Base-by-base conservation (phyloP, 2,329 filamentous ascomycete species). In the Fonsecaea erecta region DNA sequence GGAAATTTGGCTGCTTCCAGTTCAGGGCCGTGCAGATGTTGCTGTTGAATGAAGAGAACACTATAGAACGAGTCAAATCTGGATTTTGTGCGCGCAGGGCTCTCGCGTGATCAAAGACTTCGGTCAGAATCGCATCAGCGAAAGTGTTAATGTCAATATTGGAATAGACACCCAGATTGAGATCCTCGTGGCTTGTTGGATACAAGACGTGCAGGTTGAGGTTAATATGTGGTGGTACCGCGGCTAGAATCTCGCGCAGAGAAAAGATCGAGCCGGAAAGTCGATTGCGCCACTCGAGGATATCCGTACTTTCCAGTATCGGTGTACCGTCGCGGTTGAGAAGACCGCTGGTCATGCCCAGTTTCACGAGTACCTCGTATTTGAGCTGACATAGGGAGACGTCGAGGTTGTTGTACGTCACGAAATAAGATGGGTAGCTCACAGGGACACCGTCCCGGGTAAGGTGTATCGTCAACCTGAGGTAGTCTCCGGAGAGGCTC, bases 1-100 rank as follows among this genome's bases (percentile, higher is more conserved):
- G 95, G 76, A 87, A 99, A 75, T 98, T 99, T 1, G 95, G 95
- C 77, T 99, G 95, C 78, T 99, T 99, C 95, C 95, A 99, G 78
- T 99, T 99, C 72, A 99, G 80, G 4, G 94, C 93, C 16, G 92
- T 96, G 79, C 95, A 99, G 21, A 98, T 86, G 69, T 89, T 90
- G 12, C 91, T 84, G 75, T 96, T 97, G 78, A 94, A 97, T 24
- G 92, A 96, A 73, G 92, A 96, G 76, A 99, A 97, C 11, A 97
- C 92, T 59, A 99, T 89, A 12, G 92, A 96, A 46, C 93, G 85
- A 71, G 95, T 88, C 16, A 88, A 86, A 61, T 92, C 88, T 8
- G 91, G 88, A 1, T 86, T 88, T 68, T 81, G 80, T 65, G 88
- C 84, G 64, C 88, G 83, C 77, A 92, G 68, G 73, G 85, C 72